Conservation (phyloP, 768 basidiomycete genomes). For the Fomitopsis pulvina region DNA sequence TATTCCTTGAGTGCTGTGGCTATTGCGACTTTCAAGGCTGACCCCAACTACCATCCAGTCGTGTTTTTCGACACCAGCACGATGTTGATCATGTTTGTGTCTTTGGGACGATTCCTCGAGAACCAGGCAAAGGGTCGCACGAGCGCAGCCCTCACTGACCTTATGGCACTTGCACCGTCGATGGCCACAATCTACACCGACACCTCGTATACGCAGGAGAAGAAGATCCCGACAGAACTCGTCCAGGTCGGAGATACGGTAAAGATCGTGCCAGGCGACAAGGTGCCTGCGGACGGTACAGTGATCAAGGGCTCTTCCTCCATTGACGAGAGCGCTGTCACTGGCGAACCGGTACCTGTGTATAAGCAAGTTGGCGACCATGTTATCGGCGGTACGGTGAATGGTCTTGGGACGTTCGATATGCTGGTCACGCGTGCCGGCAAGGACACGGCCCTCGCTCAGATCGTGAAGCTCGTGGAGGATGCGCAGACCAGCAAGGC, state of each 20-base stretch:
- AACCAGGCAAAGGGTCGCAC: constrained; percentile 97
- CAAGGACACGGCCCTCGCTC: constrained; percentile 91
- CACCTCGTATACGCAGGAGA: constrained; percentile 72
- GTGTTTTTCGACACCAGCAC: constrained; percentile 99
- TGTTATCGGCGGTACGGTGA: constrained; percentile 96
- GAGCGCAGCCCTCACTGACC: constrained; percentile 90
- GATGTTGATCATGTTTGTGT: constrained; percentile 97
- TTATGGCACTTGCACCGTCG: constrained; percentile 91
- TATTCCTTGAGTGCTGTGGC: constrained; percentile 78
- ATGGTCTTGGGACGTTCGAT: constrained; percentile 95
- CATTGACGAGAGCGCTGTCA: constrained; percentile 94
- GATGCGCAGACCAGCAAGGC: constrained; percentile 98
- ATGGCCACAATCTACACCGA: constrained; percentile 97
- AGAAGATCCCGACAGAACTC: constrained; percentile 89
- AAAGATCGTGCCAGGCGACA: constrained; percentile 94
- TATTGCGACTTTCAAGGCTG: constrained; percentile 53
- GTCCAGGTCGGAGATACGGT: constrained; percentile 91
- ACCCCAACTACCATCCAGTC: constrained; percentile 69
- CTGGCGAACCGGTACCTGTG: constrained; percentile 89
- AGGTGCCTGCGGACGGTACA: constrained; percentile 91
- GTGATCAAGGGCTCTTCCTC: constrained; percentile 82
- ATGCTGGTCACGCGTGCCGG: constrained; percentile 95
- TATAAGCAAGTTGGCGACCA: constrained; percentile 76
- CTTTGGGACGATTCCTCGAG: constrained; percentile 91
- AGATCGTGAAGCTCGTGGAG: constrained; percentile 95